Percentiles rank a stretch among this genome's conserved stretches.
phyloP scores from a whole-genome alignment of 352 stramenopile species.

The Globisporangium sylvaticum region DNA sequence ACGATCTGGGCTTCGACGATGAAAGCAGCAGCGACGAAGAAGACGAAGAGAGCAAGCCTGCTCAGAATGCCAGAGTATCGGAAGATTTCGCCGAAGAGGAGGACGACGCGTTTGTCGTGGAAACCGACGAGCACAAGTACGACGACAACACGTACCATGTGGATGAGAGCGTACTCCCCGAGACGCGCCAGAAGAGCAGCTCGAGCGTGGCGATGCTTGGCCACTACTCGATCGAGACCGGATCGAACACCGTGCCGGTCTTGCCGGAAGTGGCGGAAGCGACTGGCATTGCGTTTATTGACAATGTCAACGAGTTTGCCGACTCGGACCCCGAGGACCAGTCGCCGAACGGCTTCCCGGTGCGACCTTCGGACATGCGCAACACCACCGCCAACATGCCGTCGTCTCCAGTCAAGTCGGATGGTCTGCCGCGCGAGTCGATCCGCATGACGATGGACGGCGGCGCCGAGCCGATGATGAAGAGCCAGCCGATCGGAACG shows the following conservation, averaged over 20 bases:
- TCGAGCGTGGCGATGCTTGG: constrained; percentile 72
- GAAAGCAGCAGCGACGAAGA: constrained; percentile 25
- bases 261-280: constrained; percentile 49
- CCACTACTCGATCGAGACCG: constrained; percentile 63
- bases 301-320: constrained; percentile 46
- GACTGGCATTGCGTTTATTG: constrained; percentile 46
- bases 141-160: constrained; percentile 10
- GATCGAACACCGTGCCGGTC: constrained; percentile 38
- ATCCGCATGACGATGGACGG: constrained; percentile 73
- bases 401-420: constrained; percentile 12
- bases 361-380: constrained; percentile 37
- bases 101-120: constrained; percentile 13
- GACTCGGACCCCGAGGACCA: constrained; percentile 21
- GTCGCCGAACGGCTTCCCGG: constrained; percentile 31
- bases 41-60: neutral
- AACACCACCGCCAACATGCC: constrained; percentile 13
- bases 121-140: neutral
- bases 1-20: constrained; percentile 47
- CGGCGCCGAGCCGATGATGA: constrained; percentile 59
- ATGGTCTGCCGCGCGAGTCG: constrained; percentile 48
- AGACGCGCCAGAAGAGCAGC: constrained; percentile 39
- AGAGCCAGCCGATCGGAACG: constrained; percentile 75
- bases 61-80: neutral
- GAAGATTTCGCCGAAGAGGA: constrained; percentile 15
- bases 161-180: constrained; percentile 18